These are phyloP conservation scores for Fusarium sp. DNA, from an alignment of 2,329 filamentous ascomycete genomes.

Conservation along the genomic window DNA sequence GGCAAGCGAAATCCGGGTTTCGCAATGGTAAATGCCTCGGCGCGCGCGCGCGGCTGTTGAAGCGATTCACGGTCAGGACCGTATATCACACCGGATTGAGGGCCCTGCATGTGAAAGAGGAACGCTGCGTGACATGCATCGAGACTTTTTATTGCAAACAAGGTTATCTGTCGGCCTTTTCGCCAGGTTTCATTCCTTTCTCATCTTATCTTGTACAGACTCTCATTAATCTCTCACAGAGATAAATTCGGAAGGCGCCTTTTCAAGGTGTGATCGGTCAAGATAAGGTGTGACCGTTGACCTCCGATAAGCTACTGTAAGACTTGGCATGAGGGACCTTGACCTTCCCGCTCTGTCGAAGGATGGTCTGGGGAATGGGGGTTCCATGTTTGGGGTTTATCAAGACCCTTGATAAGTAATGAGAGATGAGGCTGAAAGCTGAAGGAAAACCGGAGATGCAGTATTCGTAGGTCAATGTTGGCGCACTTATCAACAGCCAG, in stretches of 20 bases:
- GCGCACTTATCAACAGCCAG: neutral
- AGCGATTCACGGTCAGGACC: neutral
- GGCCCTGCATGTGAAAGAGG: conserved; percentile 22
- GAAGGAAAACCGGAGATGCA: conserved; percentile 2
- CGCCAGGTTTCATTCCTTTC: neutral
- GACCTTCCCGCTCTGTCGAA: conserved; percentile 1
- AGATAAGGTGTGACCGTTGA: conserved; percentile 8
- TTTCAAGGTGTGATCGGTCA: neutral
- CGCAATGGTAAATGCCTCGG: conserved; percentile 12
- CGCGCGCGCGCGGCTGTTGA: neutral
- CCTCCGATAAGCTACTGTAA: neutral
- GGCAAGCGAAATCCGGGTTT: conserved; percentile 28
- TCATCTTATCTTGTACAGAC: neutral
- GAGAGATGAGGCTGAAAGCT: conserved; percentile 2
- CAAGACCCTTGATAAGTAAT: neutral
- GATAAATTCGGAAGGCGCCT: neutral
- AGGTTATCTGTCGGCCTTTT: neutral
- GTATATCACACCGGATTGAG: conserved; percentile 16
- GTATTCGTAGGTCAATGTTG: neutral
- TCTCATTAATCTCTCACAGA: conserved; percentile 10
- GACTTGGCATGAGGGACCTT: neutral
- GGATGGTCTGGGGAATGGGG: neutral
- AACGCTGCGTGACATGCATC: conserved; percentile 23
- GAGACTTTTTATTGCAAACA: neutral
- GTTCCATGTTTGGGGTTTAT: neutral